Evolutionary conservation across 2,329 filamentous ascomycete species (phyloP), one percentile per base, ranked within the genome.

Genomic region (Phyllosticta ampelicida): DNA sequence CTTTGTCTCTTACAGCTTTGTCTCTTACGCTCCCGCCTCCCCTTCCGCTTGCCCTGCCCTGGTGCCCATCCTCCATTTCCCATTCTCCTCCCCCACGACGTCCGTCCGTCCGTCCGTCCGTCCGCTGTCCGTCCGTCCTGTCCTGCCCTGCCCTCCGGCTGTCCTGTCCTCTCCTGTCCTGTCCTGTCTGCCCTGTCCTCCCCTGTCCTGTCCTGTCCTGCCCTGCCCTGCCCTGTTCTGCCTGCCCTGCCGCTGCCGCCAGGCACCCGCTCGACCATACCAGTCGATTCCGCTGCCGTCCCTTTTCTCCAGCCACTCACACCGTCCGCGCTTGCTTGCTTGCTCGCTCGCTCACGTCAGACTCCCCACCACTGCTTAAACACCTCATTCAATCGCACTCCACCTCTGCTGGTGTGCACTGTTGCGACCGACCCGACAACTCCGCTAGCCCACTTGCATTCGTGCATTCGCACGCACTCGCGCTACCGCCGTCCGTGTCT

Each of bases 341-440:
- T 26, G 4, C 23, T 4, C 8, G 23, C 23, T 26, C 23, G 23
- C 23, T 26, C 23, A 26, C 23, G 4, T 26, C 23, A 26, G 23
- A 16, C 36, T 44, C 36, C 36, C 11, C 16, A 9, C 9, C 29
- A 8, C 29, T 9, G 10, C 29, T 16, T 4, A 36, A 11, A 36
- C 9, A 36, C 30, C 30, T 11, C 30, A 4, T 3, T 36, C 29
- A 10, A 16, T 44, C 10, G 3, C 29, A 9, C 49, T 53, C 55
- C 49, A 57, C 55, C 51, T 21, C 50, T 51, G 30, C 51, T 53
- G 51, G 36, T 28, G 51, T 44, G 48, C 36, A 28, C 51, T 51
- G 48, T 54, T 58, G 56, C 56, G 56, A 54, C 52, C 26, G 54
- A 51, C 51, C 28, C 44, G 56, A 58, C 54, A 51, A 44, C 54